Base-by-base conservation (phyloP, 805 yeast species). In the Diddensiella transvaalensis region DNA sequence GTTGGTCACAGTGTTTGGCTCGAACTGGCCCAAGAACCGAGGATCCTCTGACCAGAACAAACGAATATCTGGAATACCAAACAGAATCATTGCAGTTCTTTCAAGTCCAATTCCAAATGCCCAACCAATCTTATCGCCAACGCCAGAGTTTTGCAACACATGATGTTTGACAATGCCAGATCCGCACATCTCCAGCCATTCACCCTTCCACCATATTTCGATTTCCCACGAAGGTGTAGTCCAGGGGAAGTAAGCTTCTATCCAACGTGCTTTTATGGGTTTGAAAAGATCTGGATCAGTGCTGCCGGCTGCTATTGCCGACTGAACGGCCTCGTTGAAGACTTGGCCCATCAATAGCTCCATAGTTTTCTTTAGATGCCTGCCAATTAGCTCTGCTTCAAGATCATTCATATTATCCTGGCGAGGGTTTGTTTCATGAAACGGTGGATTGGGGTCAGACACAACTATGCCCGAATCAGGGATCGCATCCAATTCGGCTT, bases 161-260 rank as follows among this genome's bases (percentile, higher is more conserved):
- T 80, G 80, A 56, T 87, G 84, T 56, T 80, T 81, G 4, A 89
- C 96, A 32, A 91, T 75, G 22, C 99, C 99, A 68, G 96, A 87
- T 0, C 99, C 99, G 61, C 96, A 87, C 64, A 96, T 82, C 69
- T 93, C 99, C 30, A 93, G 74, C 99, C 99, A 93, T 57, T 90
- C 95, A 45, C 93, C 95, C 63, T 89, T 87, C 97, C 98, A 93
- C 90, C 95, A 89, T 3, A 93, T 96, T 68, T 93, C 99, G 57
- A 95, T 88, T 62, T 93, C 97, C 95, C 96, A 93, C 38, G 96
- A 86, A 2, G 99, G 99, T 1, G 96, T 81, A 2, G 99, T 93
- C 97, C 98, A 93, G 2, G 99, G 99, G 71, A 93, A 93, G 60
- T 82, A 87, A 0, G 93, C 95, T 60, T 87, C 95, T 29, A 89